Percentiles rank a stretch among this genome's conserved stretches.
phyloP scores from a whole-genome alignment of 305 asterid genomes.

The Solanum aculeatissimum region DNA sequence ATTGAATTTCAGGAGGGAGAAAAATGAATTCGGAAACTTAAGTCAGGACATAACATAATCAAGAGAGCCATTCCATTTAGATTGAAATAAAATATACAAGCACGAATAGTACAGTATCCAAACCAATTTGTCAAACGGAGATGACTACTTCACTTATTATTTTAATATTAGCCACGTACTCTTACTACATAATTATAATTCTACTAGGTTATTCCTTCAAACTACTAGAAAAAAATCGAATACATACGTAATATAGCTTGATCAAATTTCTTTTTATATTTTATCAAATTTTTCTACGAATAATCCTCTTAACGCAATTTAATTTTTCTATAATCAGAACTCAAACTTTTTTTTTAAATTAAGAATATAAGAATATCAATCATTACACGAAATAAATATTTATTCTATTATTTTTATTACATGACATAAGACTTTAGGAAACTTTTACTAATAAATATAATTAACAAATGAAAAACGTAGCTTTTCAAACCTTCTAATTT shows the following conservation, averaged over 20 bases:
- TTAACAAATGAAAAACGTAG: background rate
- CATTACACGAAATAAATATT: accelerated
- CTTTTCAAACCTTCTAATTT: background rate
- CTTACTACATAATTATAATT: background rate
- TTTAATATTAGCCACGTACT: background rate
- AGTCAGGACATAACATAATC: accelerated
- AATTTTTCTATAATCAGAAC: background rate
- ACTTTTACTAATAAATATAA: background rate
- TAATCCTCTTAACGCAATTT: accelerated
- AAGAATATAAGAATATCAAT: background rate
- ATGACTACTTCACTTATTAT: background rate
- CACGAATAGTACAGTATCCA: background rate
- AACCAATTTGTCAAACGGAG: accelerated
- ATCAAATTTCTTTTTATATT: background rate
- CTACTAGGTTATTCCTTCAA: background rate
- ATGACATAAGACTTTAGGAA: background rate
- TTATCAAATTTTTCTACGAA: background rate
- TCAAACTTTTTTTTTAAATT: accelerated
- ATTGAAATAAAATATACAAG: background rate
- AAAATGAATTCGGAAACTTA: background rate
- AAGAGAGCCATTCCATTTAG: background rate
- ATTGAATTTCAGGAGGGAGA: background rate
- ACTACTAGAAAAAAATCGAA: background rate
- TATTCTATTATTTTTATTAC: background rate
- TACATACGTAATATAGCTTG: accelerated